A percentile compares a stretch with the other conserved stretches of the same genome.
phyloP scores from a whole-genome alignment of 148 eudicot genomes.

The Limonium bicolor region DNA sequence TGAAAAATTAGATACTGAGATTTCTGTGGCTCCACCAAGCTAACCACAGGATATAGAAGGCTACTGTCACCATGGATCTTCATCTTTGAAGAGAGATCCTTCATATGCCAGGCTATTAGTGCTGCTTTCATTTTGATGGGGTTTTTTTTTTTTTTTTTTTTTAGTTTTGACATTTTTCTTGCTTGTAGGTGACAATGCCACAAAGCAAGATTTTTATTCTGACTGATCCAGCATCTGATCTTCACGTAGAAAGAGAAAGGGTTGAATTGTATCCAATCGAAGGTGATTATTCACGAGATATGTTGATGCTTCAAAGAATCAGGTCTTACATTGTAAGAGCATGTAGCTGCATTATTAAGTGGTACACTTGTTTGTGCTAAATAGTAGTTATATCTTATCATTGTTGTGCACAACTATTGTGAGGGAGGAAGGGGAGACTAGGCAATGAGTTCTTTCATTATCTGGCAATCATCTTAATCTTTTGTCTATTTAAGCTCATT shows the following conservation, averaged over 20 bases:
- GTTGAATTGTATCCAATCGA: constrained; percentile 53
- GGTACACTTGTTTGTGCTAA: constrained; percentile 7
- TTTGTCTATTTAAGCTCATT: not conserved
- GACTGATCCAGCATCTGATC: constrained; percentile 70
- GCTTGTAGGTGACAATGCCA: constrained; percentile 66
- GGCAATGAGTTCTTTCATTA: no score
- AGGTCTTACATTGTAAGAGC: constrained; percentile 99
- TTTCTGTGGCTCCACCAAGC: no score
- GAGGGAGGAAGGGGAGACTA: not conserved
- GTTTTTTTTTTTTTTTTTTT: not conserved
- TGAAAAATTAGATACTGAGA: no score
- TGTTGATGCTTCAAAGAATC: constrained; percentile 99
- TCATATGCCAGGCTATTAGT: no score
- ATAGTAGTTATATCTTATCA: not conserved
- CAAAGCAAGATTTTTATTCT: constrained; percentile 54
- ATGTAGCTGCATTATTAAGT: constrained; percentile 14
- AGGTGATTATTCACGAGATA: constrained; percentile 97
- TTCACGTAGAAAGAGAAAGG: constrained; percentile 46
- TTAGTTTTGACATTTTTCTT: constrained; percentile 3
- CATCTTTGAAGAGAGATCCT: not conserved
- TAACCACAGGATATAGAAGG: no score
- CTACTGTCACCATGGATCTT: no score
- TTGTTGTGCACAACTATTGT: not conserved
- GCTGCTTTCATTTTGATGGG: not conserved
- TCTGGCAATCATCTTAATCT: no score